Conservation (phyloP, 106 monocot genomes). For the Dendrobium officinale region DNA sequence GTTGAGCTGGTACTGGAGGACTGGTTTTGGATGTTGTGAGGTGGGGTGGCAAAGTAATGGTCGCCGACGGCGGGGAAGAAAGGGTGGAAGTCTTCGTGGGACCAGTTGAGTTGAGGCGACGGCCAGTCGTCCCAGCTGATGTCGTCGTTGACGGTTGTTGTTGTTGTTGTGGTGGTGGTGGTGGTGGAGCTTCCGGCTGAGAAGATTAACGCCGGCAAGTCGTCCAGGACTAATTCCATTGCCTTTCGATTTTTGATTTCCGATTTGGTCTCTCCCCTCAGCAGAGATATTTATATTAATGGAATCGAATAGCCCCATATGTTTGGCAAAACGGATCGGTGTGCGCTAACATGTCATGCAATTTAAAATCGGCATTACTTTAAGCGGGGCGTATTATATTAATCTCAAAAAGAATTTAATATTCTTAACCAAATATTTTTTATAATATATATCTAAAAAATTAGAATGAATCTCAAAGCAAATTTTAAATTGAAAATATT, state of each 20-base stretch:
- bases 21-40: background rate
- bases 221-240: slow-evolving; percentile 17
- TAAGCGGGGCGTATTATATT: no score
- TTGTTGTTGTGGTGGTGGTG: background rate
- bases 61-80: background rate
- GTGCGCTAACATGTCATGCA: no score
- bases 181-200: slow-evolving; percentile 28
- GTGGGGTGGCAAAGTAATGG: background rate
- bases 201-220: slow-evolving; percentile 6
- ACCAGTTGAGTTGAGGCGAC: slow-evolving; percentile 1
- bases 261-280: no score
- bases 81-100: slow-evolving; percentile 3
- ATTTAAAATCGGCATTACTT: no score
- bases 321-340: no score
- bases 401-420: no score
- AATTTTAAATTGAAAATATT: no score
- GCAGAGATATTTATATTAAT: no score
- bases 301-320: no score
- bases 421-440: no score
- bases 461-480: no score
- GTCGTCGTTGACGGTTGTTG: background rate
- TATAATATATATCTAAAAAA: no score
- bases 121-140: slow-evolving; percentile 6
- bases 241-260: background rate
- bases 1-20: slow-evolving; percentile 6